Base-by-base conservation (phyloP, 768 basidiomycete genomes). In the Filobasidium wieringae region DNA sequence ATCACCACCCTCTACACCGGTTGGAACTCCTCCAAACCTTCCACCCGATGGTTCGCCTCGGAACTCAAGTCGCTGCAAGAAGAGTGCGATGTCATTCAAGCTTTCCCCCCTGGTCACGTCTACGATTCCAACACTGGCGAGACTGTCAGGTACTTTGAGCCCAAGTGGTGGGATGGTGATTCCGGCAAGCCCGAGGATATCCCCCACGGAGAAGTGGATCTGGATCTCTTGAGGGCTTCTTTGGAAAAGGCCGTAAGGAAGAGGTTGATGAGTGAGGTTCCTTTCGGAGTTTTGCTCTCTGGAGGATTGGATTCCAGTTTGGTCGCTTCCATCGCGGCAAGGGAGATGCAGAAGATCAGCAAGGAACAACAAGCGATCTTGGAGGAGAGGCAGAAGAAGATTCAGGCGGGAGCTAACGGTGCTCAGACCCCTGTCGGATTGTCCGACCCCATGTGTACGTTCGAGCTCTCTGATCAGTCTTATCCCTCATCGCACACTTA, bases 1-100 rank as follows among this genome's bases (percentile, higher is more conserved):
- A 89, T 97, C 72, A 97, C 95, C 51, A 96, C 95, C n/a, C 79
- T 99, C 8, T 99, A 97, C 75, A 91, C 93, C 76, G 95, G 95
- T 39, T 90, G 87, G 87, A 83, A 79, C 75, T 89, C 89, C 0
- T 80, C 81, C 39, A 78, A 79, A 29, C 92, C 93, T 5, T 87
- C 85, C 37, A 82, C 81, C 34, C 81, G 87, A 52, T 97, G 82
- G 77, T 99, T 99, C 72, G 83, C 95, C 2, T 96, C 92, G 1
- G 95, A 99, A 76, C 83, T 99, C 69, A 99, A 99, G 71, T 82
- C 88, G 3, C 78, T 99, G 61, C 74, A 80, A 62, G 84, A 89
- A 62, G 89, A 97, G 63, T 97, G 95, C 73, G 93, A 96, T 76
- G 82, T 86, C 64, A 85, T 99, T 66, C 84, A 90, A 62, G 81